Evolutionary conservation across 805 yeast species (phyloP).

Genomic region (Ogataea wickerhamii): DNA sequence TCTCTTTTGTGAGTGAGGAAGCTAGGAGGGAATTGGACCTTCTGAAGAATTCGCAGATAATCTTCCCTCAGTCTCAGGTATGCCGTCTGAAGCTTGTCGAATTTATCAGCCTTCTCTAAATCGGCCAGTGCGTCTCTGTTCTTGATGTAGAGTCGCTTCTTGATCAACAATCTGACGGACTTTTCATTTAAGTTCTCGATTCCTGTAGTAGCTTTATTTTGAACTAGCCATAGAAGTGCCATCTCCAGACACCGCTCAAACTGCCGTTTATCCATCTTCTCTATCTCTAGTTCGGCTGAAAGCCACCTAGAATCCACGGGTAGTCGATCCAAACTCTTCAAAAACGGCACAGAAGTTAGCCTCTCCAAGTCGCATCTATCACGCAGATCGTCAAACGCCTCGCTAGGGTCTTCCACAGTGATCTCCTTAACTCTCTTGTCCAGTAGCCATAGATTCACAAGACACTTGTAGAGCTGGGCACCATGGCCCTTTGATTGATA

Average conservation of each 20-base stretch:
- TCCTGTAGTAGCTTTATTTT: constrained; percentile 22
- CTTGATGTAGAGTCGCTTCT: constrained; percentile 69
- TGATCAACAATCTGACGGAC: constrained; percentile 58
- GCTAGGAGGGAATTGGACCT: constrained; percentile 16
- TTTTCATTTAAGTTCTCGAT: constrained; percentile 27
- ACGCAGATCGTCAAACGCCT: constrained; percentile 84
- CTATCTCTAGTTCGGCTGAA: constrained; percentile 32
- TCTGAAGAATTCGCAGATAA: constrained; percentile 54
- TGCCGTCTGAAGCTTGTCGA: constrained; percentile 73
- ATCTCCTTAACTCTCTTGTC: constrained; percentile 60
- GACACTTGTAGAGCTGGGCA: constrained; percentile 51
- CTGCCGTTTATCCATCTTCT: constrained; percentile 75
- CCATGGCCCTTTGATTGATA: constrained; percentile 78
- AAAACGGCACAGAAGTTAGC: constrained; percentile 33
- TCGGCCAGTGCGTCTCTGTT: constrained; percentile 75
- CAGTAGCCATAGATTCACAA: constrained; percentile 53
- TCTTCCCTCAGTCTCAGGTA: constrained; percentile 67
- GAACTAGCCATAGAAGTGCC: constrained; percentile 46
- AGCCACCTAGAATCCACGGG: constrained; percentile 38
- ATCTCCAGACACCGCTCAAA: constrained; percentile 75
- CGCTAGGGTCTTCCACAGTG: constrained; percentile 93
- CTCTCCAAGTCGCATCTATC: constrained; percentile 73
- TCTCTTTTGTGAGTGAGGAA: constrained; percentile 3
- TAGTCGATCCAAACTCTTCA: constrained; percentile 26
- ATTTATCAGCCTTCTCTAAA: constrained; percentile 58